Evolutionary conservation across 495 filamentous ascomycete genomes (phyloP).

Genomic region (Stereocaulon alpinum): DNA sequence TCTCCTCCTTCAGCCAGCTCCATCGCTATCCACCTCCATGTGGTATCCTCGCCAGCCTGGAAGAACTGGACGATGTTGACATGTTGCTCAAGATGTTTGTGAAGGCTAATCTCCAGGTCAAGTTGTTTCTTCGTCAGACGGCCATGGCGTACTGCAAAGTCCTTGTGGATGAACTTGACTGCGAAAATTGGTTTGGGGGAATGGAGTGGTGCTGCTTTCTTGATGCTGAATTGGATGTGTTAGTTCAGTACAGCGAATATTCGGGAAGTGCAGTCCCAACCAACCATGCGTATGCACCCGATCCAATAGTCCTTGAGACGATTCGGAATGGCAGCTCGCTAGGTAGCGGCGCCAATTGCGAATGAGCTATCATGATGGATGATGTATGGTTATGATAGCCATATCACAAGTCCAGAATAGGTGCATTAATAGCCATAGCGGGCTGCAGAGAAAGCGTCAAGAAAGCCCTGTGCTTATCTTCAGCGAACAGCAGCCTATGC

Average conservation of each 20-base stretch:
- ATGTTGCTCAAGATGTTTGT: slow-evolving; percentile 78
- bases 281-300: slow-evolving; percentile 95
- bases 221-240: slow-evolving; percentile 51
- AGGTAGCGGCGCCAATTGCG: slow-evolving; percentile 81
- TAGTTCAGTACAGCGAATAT: slow-evolving; percentile 4
- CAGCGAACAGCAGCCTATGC: background rate
- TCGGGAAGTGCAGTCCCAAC: slow-evolving; percentile 25
- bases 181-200: slow-evolving; percentile 71
- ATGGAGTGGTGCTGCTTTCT: slow-evolving; percentile 74
- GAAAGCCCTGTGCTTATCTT: background rate
- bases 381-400: background rate
- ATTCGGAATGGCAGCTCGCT: slow-evolving; percentile 75
- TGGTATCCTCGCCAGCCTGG: slow-evolving; percentile 68
- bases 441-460: background rate
- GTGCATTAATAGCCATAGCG: background rate
- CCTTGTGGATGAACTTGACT: slow-evolving; percentile 94
- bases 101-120: slow-evolving; percentile 76
- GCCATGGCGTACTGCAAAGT: slow-evolving; percentile 79
- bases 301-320: slow-evolving; percentile 89
- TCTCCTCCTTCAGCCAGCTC: slow-evolving; percentile 93
- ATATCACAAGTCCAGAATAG: background rate
- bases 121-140: slow-evolving; percentile 83
- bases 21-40: slow-evolving; percentile 99
- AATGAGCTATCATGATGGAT: slow-evolving; percentile 48
- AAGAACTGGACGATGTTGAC: slow-evolving; percentile 90